A percentile compares a stretch with the other conserved stretches of the same genome.
phyloP scores from a whole-genome alignment of 1,139 yeast genomes.

The Saccharomycopsis phalli region DNA sequence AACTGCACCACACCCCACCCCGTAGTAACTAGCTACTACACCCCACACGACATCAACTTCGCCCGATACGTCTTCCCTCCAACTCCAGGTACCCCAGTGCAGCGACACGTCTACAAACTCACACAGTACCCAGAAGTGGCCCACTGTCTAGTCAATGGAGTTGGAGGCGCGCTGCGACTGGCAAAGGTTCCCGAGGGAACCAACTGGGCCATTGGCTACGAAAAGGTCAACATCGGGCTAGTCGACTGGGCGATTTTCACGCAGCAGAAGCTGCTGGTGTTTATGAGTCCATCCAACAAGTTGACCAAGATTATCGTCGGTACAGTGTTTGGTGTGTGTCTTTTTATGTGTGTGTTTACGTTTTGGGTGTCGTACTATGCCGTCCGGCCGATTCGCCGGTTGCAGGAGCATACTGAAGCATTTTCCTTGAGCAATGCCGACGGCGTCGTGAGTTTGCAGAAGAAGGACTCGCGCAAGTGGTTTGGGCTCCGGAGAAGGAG shows the following conservation, averaged over 20 bases:
- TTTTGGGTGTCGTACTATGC: constrained; percentile 81
- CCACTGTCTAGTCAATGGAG: constrained; percentile 26
- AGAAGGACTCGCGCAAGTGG: no score
- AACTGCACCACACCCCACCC: constrained; percentile 11
- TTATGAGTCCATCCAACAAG: constrained; percentile 54
- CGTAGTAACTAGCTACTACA: constrained; percentile 14
- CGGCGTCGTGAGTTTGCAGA: constrained; percentile 7
- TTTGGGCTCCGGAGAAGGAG: no score
- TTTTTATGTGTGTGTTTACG: constrained; percentile 62
- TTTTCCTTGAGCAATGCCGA: constrained; percentile 18
- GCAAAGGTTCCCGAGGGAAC: constrained; percentile 35
- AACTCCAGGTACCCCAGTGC: constrained; percentile 22
- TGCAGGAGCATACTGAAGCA: constrained; percentile 77
- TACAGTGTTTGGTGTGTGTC: constrained; percentile 73
- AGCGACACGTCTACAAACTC: constrained; percentile 19
- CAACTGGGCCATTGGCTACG: constrained; percentile 63
- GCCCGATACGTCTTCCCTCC: constrained; percentile 28
- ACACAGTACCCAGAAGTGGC: constrained; percentile 13
- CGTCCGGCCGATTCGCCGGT: constrained; percentile 71
- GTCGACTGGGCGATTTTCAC: constrained; percentile 72
- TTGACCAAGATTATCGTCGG: constrained; percentile 67
- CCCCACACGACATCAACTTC: constrained; percentile 13
- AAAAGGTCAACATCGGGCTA: constrained; percentile 41
- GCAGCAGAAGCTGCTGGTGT: constrained; percentile 51
- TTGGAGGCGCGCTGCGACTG: constrained; percentile 44